Evolutionary conservation across 2,329 filamentous ascomycete genomes (phyloP), one percentile per base, ranked within the genome.

Genomic region (Sarocladium strictum): DNA sequence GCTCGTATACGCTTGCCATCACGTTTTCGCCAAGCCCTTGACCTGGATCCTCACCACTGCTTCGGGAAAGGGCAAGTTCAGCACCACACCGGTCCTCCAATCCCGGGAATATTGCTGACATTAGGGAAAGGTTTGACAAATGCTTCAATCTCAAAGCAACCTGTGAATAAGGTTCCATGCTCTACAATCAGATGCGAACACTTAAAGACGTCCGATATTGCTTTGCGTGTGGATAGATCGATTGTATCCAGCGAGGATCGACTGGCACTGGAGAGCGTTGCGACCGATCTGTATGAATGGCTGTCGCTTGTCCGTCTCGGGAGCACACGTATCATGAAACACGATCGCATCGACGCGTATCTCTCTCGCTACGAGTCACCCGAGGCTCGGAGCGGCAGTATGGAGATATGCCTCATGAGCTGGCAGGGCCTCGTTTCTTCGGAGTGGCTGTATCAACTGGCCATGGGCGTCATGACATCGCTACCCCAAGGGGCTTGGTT

Each of bases 1-100:
- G 45, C 73, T 96, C 14, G 67, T 86, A 6, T 89, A 89, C 76
- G 90, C 90, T 14, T 90, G 85, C 67, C 85, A 86, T 62, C 89
- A 90, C 58, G 89, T 90, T 21, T 75, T 97, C 21, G 81, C 79
- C 50, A 71, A 77, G 43, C 82, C 85, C 1, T 63, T 86, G 21
- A 81, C 81, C 1, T 97, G 93, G 91, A 72, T 97, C 0, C 92
- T 94, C 62, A 86, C 79, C 63, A 86, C 91, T 62, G 67, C 85
- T 38, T 71, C 61, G 14, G 21, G 17, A 33, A 26, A 17, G 7
- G n/a, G 53, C 49, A 17, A 35, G 37, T 26, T n/a, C 15, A 26
- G 63, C 60, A 74, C 72, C 60, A 74, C 72, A 58, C 69, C 79
- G 2, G 24, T 45, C 21, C 32, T 21, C 41, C 35, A 56, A 17